Conservation (phyloP, 2,329 filamentous ascomycete species). For the Pyrenophora seminiperda region DNA sequence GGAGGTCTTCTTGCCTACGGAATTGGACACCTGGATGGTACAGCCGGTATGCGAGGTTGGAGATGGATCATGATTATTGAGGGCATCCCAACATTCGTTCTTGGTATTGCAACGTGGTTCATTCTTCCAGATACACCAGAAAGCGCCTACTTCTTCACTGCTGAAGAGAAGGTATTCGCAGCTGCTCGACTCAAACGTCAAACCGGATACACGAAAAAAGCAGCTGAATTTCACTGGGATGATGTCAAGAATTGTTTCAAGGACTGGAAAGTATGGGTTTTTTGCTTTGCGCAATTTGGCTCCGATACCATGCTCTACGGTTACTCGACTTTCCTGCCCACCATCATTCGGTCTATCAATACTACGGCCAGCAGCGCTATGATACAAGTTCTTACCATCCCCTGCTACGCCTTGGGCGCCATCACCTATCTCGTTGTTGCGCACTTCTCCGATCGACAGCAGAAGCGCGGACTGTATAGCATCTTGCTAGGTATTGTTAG, state of each 20-base stretch:
- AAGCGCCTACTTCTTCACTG: conserved; percentile 64
- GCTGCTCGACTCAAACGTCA: conserved; percentile 56
- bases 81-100: conserved; percentile 60
- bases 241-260: conserved; percentile 70
- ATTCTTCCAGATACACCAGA: conserved; percentile 70
- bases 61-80: conserved; percentile 71
- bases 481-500: conserved; percentile 67
- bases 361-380: conserved; percentile 64
- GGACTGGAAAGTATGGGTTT: conserved; percentile 78
- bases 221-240: conserved; percentile 61
- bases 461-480: conserved; percentile 68
- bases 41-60: conserved; percentile 69
- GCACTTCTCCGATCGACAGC: conserved; percentile 68
- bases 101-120: conserved; percentile 62
- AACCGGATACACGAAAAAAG: conserved; percentile 54
- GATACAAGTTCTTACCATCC: conserved; percentile 77
- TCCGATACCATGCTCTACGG: conserved; percentile 79
- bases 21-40: conserved; percentile 74
- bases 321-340: conserved; percentile 77
- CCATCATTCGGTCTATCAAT: conserved; percentile 74
- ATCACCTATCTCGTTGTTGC: conserved; percentile 70
- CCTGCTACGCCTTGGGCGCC: conserved; percentile 75
- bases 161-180: conserved; percentile 65
- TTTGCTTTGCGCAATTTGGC: conserved; percentile 72
- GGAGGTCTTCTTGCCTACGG: conserved; percentile 76